Percentiles rank a stretch among this genome's conserved stretches.
phyloP scores from a whole-genome alignment of 352 stramenopile genomes.

The Globisporangium ultimum region DNA sequence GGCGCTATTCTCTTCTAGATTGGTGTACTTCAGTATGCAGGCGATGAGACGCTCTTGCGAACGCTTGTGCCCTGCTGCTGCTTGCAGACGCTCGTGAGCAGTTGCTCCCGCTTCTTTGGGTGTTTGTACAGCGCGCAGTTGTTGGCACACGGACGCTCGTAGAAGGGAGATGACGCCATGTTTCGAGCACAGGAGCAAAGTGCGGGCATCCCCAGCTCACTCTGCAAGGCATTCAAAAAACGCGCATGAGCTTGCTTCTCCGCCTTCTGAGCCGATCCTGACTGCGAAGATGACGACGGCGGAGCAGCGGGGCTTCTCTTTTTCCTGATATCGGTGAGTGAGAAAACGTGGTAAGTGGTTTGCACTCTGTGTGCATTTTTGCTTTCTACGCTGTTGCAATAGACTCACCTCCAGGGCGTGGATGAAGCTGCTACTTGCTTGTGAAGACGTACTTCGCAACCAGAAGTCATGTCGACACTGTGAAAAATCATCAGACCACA shows the following conservation, averaged over 20 bases:
- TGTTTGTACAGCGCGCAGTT: slow-evolving; percentile 72
- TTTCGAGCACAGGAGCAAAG: slow-evolving; percentile 47
- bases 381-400: background rate
- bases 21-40: background rate
- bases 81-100: slow-evolving; percentile 54
- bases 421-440: slow-evolving; percentile 30
- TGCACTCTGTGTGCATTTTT: background rate
- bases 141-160: slow-evolving; percentile 45
- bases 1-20: background rate
- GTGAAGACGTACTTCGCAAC: slow-evolving; percentile 32
- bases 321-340: slow-evolving; percentile 13
- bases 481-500: slow-evolving; percentile 2
- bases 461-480: slow-evolving; percentile 36
- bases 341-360: too few relatives aligned
- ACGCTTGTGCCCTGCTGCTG: slow-evolving; percentile 30
- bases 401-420: slow-evolving; percentile 50
- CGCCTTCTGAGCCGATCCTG: slow-evolving; percentile 4
- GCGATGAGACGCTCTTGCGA: slow-evolving; percentile 2
- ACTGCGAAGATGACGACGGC: background rate
- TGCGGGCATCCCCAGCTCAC: slow-evolving; percentile 41
- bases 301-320: background rate
- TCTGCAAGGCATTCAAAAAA: slow-evolving; percentile 46
- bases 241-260: slow-evolving; percentile 26
- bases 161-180: slow-evolving; percentile 13
- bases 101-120: slow-evolving; percentile 51